Base-by-base conservation (phyloP, 1,284 basidiomycete species). In the Schizopora paradoxa region DNA sequence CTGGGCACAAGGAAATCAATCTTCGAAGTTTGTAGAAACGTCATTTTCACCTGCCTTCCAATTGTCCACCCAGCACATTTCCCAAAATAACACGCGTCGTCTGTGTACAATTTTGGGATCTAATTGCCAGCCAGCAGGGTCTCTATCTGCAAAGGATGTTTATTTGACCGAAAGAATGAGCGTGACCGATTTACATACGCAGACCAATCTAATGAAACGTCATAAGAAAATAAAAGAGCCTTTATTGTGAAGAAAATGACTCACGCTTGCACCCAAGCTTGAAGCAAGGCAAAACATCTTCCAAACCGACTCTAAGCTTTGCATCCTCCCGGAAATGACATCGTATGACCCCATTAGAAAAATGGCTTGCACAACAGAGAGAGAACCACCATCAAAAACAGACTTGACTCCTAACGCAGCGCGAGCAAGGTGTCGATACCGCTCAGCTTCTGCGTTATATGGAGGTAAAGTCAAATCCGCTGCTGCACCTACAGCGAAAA, bases 61-160 rank as follows among this genome's bases (percentile, higher is more conserved):
- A 22, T 58, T 54, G 43, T 68, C 67, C 3, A 65, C 56, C n/a
- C 59, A 50, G 44, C 60, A 64, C n/a, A 71, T 49, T 51, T 73
- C 69, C 70, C 70, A 72, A 51, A 70, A 72, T n/a, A 72, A 56
- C 39, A 62, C 64, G 14, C 70, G 56, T 19, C 70, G 61, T 22
- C 65, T 58, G 40, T 71, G 63, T 1, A 66, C 64, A 27, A 65
- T 58, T 49, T 65, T 63, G 5, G 63, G 56, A 22, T 57, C 60
- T 11, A 62, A 54, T 35, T 67, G 66, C 69, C 69, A 72, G 45
- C 58, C 59, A 5, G 65, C 63, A 49, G 66, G 66, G 47, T 73
- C 70, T 7, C 68, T 65, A 56, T 73, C 69, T 72, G 43, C 21
- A 21, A 21, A 26, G 3, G 25, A 18, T 16, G 6, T 10, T 41